Evolutionary conservation across 495 filamentous ascomycete species (phyloP).

Genomic region (Penicillium steckii): DNA sequence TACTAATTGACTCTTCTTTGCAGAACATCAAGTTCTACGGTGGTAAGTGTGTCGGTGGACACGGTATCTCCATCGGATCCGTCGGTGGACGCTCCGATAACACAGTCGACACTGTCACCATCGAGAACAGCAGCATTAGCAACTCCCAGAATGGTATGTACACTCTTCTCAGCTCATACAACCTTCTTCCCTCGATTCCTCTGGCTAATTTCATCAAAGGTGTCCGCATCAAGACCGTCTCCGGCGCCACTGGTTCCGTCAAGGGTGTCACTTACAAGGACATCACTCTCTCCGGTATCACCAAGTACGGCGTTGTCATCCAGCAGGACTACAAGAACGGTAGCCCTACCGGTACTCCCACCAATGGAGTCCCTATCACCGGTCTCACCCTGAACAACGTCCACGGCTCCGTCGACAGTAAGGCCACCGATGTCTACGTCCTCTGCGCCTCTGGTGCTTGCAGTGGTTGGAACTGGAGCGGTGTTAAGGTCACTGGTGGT

Average conservation of each 20-base stretch:
- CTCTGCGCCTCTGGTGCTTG: constrained; percentile 9
- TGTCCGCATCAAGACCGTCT: constrained; percentile 25
- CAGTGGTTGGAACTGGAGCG: constrained; percentile 15
- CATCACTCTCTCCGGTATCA: constrained; percentile 26
- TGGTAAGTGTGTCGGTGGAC: constrained; percentile 51
- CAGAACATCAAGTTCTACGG: constrained; percentile 48
- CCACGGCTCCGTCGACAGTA: not conserved
- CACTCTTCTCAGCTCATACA: too few relatives aligned
- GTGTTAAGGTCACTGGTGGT: constrained; percentile 9
- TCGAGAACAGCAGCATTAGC: constrained; percentile 44
- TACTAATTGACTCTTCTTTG: too few relatives aligned
- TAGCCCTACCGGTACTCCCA: constrained; percentile 50
- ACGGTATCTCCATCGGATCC: constrained; percentile 60
- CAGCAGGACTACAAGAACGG: constrained; percentile 64
- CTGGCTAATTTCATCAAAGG: constrained; percentile 34
- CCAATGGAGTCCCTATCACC: constrained; percentile 48
- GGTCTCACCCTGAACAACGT: constrained; percentile 5
- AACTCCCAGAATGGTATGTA: constrained; percentile 30
- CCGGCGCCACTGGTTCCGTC: constrained; percentile 24
- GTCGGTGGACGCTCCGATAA: constrained; percentile 60
- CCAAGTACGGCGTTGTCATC: constrained; percentile 57
- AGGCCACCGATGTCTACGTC: constrained; percentile 8
- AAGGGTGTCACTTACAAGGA: constrained; percentile 22
- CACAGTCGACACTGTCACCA: constrained; percentile 50
- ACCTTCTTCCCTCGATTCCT: too few relatives aligned